Conservation (phyloP, 1,284 basidiomycete genomes). For the Trametes sp. region DNA sequence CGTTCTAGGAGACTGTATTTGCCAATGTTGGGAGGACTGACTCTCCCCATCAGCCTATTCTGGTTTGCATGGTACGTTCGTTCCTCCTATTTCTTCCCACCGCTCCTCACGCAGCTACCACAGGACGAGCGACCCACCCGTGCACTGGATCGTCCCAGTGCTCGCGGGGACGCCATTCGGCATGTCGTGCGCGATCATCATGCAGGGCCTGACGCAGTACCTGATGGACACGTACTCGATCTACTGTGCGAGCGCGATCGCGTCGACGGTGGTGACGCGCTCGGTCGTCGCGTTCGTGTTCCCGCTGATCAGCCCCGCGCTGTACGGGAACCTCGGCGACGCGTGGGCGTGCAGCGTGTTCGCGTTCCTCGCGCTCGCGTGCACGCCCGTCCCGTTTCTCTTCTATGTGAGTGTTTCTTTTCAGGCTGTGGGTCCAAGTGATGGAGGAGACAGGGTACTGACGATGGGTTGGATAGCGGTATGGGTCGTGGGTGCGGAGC, state of each 20-base stretch:
- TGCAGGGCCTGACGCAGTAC: conserved; percentile 67
- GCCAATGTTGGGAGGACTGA: conserved; percentile 60
- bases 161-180: conserved; percentile 72
- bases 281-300: conserved; percentile 70
- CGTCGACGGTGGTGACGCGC: conserved; percentile 74
- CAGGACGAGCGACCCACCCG: conserved; percentile 62
- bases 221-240: conserved; percentile 71
- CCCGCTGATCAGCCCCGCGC: conserved; percentile 63
- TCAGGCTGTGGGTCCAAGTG: neutral
- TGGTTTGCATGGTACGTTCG: conserved; percentile 59
- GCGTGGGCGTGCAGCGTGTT: conserved; percentile 74
- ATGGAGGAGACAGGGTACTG: too few species aligned
- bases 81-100: neutral
- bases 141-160: conserved; percentile 71
- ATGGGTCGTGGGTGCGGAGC: conserved; percentile 64
- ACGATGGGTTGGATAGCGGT: conserved; percentile 49
- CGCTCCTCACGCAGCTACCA: neutral
- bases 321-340: conserved; percentile 67
- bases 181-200: conserved; percentile 64
- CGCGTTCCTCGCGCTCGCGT: conserved; percentile 61
- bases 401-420: conserved; percentile 50
- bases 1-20: conserved; percentile 60
- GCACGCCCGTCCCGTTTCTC: conserved; percentile 60
- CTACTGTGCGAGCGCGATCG: conserved; percentile 72
- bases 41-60: conserved; percentile 69